These are phyloP conservation scores for Phytophthora cryptogea DNA, from an alignment of 352 stramenopile species.

Conservation along the genomic window DNA sequence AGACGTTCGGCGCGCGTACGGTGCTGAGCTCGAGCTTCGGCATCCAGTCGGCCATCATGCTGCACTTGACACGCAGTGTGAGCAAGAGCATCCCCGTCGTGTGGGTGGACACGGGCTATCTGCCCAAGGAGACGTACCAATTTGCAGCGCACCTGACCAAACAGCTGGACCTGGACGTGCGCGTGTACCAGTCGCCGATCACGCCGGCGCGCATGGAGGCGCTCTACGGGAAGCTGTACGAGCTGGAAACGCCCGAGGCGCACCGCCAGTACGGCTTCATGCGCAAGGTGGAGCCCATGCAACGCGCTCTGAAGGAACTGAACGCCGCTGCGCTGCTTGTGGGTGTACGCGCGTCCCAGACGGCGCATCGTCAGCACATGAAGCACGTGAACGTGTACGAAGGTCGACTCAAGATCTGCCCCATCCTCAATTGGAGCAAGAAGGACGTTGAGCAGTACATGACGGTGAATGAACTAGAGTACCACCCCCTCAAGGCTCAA, in stretches of 20 bases:
- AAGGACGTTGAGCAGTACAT: constrained; percentile 81
- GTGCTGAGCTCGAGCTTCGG: constrained; percentile 88
- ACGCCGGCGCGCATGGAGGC: constrained; percentile 84
- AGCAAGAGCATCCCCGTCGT: constrained; percentile 66
- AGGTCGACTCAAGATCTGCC: constrained; percentile 84
- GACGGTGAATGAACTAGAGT: constrained; percentile 62
- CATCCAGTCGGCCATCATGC: constrained; percentile 86
- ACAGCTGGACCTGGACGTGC: constrained; percentile 69
- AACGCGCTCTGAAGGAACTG: constrained; percentile 68
- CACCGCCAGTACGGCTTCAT: constrained; percentile 83
- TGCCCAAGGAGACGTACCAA: constrained; percentile 84
- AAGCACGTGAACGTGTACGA: constrained; percentile 86
- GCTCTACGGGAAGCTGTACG: constrained; percentile 85
- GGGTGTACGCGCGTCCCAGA: constrained; percentile 83
- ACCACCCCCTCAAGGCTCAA: constrained; percentile 84
- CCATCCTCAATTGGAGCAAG: constrained; percentile 85
- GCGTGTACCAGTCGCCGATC: constrained; percentile 78
- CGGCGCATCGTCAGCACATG: constrained; percentile 60
- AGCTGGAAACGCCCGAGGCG: constrained; percentile 67
- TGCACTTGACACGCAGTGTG: constrained; percentile 68
- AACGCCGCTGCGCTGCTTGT: constrained; percentile 68
- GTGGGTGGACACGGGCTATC: constrained; percentile 87
- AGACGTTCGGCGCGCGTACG: constrained; percentile 66
- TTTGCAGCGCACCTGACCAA: constrained; percentile 73
- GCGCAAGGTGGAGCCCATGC: constrained; percentile 89